Base-by-base conservation (phyloP, 805 yeast species). In the Teunomyces stri region DNA sequence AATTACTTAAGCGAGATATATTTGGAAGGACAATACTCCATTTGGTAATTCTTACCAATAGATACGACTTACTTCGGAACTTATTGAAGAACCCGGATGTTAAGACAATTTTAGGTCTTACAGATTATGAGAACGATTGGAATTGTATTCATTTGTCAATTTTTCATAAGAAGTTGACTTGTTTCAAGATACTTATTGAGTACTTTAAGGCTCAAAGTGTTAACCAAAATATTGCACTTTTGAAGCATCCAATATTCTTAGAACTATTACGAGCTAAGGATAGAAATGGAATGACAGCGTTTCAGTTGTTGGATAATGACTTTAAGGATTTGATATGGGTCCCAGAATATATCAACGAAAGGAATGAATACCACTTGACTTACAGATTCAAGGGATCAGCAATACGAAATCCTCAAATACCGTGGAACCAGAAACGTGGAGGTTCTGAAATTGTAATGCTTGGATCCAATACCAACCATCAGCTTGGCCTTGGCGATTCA, bases 71-170 rank as follows among this genome's bases (percentile, higher is more conserved):
- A 21, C 65, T 87, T 13, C 57, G 64, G 6, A 68, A 68, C 18
- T 52, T 86, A 6, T 62, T 85, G 34, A 72, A 70, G 44, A 75
- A 77, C 51, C 72, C 76, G 6, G 73, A 75, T 13, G 58, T 78
- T 18, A 80, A 82, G 43, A 42, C 46, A n/a, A 49, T 68, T 1
- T 34, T 73, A 45, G 54, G 75, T 2, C 55, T 66, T 0, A 65
- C 71, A 2, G 97, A 91, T 62, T 70, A 69, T 44, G 97, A 90
- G 63, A 88, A 80, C 59, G 86, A 89, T 1, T 90, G 95, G 85
- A 86, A 87, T 37, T 80, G 89, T 21, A 69, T 91, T 25, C 97
- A 91, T 62, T 78, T 82, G 50, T 80, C 89, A 3, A 67, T 87
- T 11, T 79, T 72, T 53, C 67, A 78, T 51, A 86, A 82, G 29